Conservation (phyloP, 441 rosid species). For the Populus tomentosa region DNA sequence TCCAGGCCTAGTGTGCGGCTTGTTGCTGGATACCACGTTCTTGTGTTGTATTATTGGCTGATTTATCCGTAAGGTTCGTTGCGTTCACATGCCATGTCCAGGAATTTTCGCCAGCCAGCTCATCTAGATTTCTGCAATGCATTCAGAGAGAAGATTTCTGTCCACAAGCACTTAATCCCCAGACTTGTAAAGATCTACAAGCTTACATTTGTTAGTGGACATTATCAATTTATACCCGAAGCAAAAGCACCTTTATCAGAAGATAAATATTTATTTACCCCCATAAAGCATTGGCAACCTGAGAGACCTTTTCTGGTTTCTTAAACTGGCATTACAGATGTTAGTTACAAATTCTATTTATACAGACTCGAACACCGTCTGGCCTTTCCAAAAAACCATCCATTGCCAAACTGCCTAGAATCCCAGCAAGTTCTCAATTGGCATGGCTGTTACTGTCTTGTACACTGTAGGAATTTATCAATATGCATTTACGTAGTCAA, state of each 20-base stretch:
- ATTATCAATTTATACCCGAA: not conserved
- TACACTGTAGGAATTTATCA: not conserved
- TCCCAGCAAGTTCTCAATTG: not conserved
- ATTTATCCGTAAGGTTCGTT: not conserved
- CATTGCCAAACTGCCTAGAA: not conserved
- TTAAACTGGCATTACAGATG: not conserved
- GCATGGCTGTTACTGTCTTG: not conserved
- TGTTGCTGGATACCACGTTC: too few relatives aligned
- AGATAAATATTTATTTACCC: slow-evolving; percentile 4
- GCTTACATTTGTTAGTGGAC: not conserved
- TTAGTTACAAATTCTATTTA: not conserved
- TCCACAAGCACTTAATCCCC: not conserved
- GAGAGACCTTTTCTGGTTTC: not conserved
- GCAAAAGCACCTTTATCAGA: not conserved
- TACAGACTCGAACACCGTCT: not conserved
- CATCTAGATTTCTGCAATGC: not conserved
- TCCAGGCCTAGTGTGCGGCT: too few relatives aligned
- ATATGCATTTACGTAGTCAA: not conserved
- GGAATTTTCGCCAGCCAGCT: not conserved
- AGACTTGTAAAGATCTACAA: not conserved
- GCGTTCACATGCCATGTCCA: too few relatives aligned
- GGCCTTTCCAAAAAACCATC: not conserved
- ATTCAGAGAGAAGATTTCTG: not conserved
- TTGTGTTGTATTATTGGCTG: too few relatives aligned
- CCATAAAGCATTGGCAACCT: not conserved